Evolutionary conservation across 441 rosid genomes (phyloP), one percentile per base, ranked within the genome.

Genomic region (Syzygium syzygioides): DNA sequence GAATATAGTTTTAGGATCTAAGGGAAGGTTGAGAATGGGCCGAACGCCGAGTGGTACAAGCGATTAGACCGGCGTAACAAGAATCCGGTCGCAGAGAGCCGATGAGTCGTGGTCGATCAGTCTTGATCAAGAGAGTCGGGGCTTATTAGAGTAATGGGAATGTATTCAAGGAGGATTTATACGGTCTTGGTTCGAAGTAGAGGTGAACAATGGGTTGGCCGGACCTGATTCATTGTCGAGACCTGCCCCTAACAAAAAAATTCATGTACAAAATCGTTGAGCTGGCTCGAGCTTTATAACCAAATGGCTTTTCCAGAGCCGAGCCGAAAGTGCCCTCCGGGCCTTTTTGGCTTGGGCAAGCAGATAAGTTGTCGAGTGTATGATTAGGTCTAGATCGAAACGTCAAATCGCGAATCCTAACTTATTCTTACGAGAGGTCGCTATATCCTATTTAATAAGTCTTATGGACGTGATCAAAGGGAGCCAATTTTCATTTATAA

Each of bases 261-360:
- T 14, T 30, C 11, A 64, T 15, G 11, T 15, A 15, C 76, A 15
- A 64, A n/a, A n/a, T 64, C n/a, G 0, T 64, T 19, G 2, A 64
- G 37, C 37, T 2, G 1, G 71, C 11, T 37, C 23, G 3, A 11
- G 20, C 37, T 7, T 17, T 30, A 64, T 30, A 8, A 64, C 12
- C 2, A 0, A 64, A 64, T 4, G 41, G 23, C 76, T 64, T 64
- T 2, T 5, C 20, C 23, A 3, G 30, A 30, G 20, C 20, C 37
- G 3, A 2, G 20, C 23, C 23, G 19, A 2, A 64, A n/a, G 23
- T 8, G 9, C 37, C 37, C 23, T 64, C 7, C 5, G 3, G 0
- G 37, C 37, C 20, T 15, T 30, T 8, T 3, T 30, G 41, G 37
- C 37, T 30, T 1, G 1, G 34, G 19, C 18, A 9, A 34, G 34